Percentiles rank a stretch among this genome's conserved stretches.
These are phyloP conservation scores for Paramecium biaurelia DNA, from an alignment of 73 alveolate species.

Conservation along the genomic window DNA sequence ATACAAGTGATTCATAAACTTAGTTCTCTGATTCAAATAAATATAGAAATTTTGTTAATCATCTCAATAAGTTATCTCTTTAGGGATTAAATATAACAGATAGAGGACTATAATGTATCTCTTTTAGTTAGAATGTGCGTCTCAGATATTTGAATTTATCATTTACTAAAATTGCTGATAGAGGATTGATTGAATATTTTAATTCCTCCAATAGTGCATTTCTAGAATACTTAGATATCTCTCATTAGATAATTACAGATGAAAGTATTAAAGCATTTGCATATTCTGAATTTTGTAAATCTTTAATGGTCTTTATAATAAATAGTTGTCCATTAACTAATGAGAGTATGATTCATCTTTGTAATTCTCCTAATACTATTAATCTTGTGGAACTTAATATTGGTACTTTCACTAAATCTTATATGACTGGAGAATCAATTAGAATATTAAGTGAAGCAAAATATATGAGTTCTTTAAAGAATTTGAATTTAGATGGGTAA, in stretches of 20 bases:
- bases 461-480: neutral
- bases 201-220: neutral
- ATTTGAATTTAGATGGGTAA: neutral
- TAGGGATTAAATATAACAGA: neutral
- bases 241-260: neutral
- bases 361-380: neutral
- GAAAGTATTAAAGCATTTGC: neutral
- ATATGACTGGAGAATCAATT: neutral
- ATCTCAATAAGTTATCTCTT: neutral
- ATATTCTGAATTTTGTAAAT: neutral
- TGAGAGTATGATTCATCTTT: neutral
- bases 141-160: neutral
- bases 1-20: neutral
- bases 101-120: conserved; percentile 2
- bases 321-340: neutral
- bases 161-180: conserved; percentile 14
- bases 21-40: neutral
- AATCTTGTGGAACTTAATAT: neutral
- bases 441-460: neutral
- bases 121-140: neutral
- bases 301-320: neutral
- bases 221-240: neutral
- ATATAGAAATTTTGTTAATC: neutral
- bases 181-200: neutral
- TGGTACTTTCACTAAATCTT: neutral